Base-by-base conservation (phyloP, 768 basidiomycete genomes). In the Cytidiella melzeri region DNA sequence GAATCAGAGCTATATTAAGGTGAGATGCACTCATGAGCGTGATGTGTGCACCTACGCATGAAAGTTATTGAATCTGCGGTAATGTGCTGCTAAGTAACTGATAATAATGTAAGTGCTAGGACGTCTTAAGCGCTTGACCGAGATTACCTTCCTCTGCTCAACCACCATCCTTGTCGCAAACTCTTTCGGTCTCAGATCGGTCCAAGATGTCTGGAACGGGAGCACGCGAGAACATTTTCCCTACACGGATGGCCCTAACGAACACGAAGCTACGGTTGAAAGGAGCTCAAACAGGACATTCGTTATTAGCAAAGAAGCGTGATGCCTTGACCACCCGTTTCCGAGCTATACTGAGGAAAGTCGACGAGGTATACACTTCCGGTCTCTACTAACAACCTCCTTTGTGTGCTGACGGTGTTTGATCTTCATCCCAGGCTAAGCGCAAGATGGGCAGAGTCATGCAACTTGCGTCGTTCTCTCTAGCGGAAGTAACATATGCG, bases 361-460 rank as follows among this genome's bases (percentile, higher is more conserved):
- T 99, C n/a, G 94, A 97, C 62, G 96, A 99, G 75, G 94, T 93
- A 57, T 55, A 73, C 70, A 52, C 15, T 4, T 13, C 27, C 10
- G 11, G 15, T 20, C 6, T 27, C 15, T 7, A 9, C 3, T 25
- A 7, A 28, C 25, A 5, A 10, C 4, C 42, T 5, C 5, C 7
- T 27, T 13, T 15, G 28, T 41, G 15, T 13, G 20, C 21, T 37
- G 45, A 46, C 25, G n/a, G 13, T 34, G 13, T 37, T 6, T 41
- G 10, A 11, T 21, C 10, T 6, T 13, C 18, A 34, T 43, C 12
- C 4, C 50, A 98, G 94, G 95, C 96, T 9, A 99, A 99, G 68
- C 81, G 93, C 51, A 94, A 97, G 72, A 99, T 98, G 96, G 96
- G 96, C 25, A 79, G 90, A 51, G 94, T 98, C 21, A 96, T 99